Base-by-base conservation (phyloP, 805 yeast species). In the Pichia nanzhaoensis region DNA sequence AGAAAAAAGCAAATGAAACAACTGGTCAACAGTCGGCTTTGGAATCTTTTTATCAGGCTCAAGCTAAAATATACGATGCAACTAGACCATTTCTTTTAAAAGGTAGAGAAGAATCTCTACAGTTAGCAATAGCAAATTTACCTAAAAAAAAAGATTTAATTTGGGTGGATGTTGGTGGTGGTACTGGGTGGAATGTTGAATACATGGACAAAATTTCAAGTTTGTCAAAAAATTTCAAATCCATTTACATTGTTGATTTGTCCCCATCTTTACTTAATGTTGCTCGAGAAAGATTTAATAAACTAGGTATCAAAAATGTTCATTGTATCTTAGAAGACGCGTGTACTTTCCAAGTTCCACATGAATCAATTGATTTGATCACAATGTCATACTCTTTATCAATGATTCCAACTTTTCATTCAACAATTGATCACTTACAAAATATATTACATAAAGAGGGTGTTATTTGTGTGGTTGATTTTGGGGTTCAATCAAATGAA, bases 131-230 rank as follows among this genome's bases (percentile, higher is more conserved):
- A 27, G 61, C 81, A 21, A 89, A 84, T 60, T 63, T 82, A 32
- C 51, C 58, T 31, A 68, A 66, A 42, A 40, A 61, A 22, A 56
- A 60, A 34, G 71, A 73, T 41, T 64, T 82, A 37, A 78, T 82
- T 37, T 83, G 90, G 90, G 70, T 83, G 41, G 90, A 83, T 59
- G 75, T 86, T 56, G 95, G 95, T 41, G 95, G 95, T 28, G 95
- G 95, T 20, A 85, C 95, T 5, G 95, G 95, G 39, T 71, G 79
- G 63, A 85, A 85, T 64, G 81, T 85, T 55, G 93, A 85, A 63
- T 71, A 74, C 55, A 85, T 85, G 95, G 69, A 82, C 58, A 58
- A 68, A 36, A 65, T 78, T 38, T 64, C 74, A 41, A 70, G 78
- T 13, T 61, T 80, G 36, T 52, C 66, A 24, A 57, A 61, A 21